Evolutionary conservation across 257 asterid genomes (phyloP), one percentile per base, ranked within the genome.

Genomic region (Scutellaria galericulata): DNA sequence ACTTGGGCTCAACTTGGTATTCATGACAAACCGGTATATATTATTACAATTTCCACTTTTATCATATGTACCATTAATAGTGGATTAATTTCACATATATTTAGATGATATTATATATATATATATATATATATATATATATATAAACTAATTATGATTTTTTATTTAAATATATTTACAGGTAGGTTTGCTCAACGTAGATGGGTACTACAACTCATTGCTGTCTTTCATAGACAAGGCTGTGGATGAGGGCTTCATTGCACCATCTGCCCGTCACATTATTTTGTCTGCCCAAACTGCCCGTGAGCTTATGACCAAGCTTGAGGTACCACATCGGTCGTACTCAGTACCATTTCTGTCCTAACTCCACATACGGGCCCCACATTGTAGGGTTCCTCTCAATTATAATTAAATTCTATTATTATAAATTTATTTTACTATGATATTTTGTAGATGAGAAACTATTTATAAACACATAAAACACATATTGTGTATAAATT

Each of bases 1-100:
- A 93, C 97, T 78, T 93, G 98, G 98, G 96, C 97, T 74, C 98
- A 93, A 78, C 92, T 93, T 12, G 97, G 96, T 41, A 93, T 93
- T 44, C 98, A 93, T 74, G 93, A 93, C 61, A 93, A 93, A 81
- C 98, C 98, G 75, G 98, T 93, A 90, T 31, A 2, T 2, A 4
- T 31, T 31, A 31, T 31, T 31, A 31, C 37, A 31, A 31, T 2
- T 31, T 31, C 37, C 37, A 31, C 3, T 31, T 31, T 31, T 4
- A 31, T 31, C 5, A 3, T 31, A 31, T 31, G 0, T 3, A 31
- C 37, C 2, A 31, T 24, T 24, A 1, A 24, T 31, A 31, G 37
- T 31, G 37, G 37, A 31, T 31, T 31, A 31, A 31, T 31, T 31
- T 31, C 37, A 31, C 37, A 31, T 27, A 1, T 27, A 27, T 27